A percentile compares a stretch with the other conserved stretches of the same genome.
Conservation (phyloP, 179 eudicot species). For the Sideroxylon spinosum region DNA sequence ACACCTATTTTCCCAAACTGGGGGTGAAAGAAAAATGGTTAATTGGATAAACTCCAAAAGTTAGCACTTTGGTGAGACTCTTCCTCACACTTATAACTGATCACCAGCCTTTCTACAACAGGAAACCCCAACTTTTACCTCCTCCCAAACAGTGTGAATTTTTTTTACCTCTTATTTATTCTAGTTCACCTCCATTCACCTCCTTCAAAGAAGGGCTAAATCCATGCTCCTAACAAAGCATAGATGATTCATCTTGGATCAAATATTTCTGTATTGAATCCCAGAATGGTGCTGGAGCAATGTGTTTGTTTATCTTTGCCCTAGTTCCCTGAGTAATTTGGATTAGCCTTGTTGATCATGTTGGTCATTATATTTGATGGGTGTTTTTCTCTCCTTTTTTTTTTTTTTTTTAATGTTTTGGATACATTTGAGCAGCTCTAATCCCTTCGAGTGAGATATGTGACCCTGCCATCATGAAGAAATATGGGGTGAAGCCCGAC, state of each 20-base stretch:
- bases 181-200: too few species aligned
- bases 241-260: background rate
- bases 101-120: too few species aligned
- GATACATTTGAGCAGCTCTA: constrained; percentile 33
- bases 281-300: background rate
- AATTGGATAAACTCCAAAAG: too few species aligned
- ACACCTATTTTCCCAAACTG: too few species aligned
- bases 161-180: too few species aligned
- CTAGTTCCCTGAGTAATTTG: background rate
- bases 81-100: too few species aligned
- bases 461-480: constrained; percentile 40
- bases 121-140: too few species aligned
- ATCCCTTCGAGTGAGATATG: constrained; percentile 46
- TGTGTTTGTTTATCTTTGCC: background rate
- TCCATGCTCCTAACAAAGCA: too few species aligned
- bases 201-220: too few species aligned
- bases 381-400: background rate
- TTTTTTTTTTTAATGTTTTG: background rate
- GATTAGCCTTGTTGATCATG: background rate
- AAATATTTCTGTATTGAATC: background rate
- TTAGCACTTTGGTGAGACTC: too few species aligned
- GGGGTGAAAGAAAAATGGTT: too few species aligned
- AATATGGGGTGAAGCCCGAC: constrained; percentile 45
- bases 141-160: too few species aligned
- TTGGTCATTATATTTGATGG: background rate